These are phyloP conservation scores for Mortierella sp. DNA, from an alignment of 371 early-diverging fungal genomes.

Conservation along the genomic window DNA sequence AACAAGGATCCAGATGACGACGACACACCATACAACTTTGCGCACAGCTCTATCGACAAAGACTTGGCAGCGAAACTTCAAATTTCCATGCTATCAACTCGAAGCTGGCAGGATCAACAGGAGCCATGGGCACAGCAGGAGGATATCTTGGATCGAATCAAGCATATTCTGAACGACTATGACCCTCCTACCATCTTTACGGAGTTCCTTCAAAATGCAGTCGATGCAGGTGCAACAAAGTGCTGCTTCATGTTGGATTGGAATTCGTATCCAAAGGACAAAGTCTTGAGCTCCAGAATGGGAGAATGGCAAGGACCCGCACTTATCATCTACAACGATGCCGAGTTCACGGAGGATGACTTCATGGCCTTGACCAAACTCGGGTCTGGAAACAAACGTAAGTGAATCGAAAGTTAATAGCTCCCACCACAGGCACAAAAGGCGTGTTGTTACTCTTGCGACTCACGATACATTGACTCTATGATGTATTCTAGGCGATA, in stretches of 20 bases:
- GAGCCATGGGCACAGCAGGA: constrained; percentile 32
- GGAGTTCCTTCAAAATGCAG: constrained; percentile 57
- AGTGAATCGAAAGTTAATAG: background rate
- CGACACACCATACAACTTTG: constrained; percentile 3
- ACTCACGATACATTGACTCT: no score
- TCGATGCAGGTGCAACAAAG: constrained; percentile 55
- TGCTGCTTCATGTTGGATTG: constrained; percentile 44
- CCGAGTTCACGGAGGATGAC: constrained; percentile 39
- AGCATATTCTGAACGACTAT: constrained; percentile 44
- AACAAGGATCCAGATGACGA: background rate
- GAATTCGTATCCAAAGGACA: constrained; percentile 1
- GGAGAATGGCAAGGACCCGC: constrained; percentile 55
- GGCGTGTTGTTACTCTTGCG: no score
- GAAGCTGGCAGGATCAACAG: constrained; percentile 15
- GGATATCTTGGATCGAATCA: constrained; percentile 23
- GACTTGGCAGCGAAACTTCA: constrained; percentile 16
- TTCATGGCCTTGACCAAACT: constrained; percentile 41
- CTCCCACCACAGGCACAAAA: no score
- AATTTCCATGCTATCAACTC: constrained; percentile 19
- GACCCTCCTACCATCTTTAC: constrained; percentile 31
- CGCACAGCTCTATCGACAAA: background rate
- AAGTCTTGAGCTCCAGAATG: constrained; percentile 37
- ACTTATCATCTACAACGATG: constrained; percentile 50
- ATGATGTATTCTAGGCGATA: constrained; percentile 25
- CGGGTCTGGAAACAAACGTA: constrained; percentile 52